Percentiles rank a stretch among this genome's conserved stretches.
Conservation (phyloP, 805 yeast species). For the Pichia cephalocereana region DNA sequence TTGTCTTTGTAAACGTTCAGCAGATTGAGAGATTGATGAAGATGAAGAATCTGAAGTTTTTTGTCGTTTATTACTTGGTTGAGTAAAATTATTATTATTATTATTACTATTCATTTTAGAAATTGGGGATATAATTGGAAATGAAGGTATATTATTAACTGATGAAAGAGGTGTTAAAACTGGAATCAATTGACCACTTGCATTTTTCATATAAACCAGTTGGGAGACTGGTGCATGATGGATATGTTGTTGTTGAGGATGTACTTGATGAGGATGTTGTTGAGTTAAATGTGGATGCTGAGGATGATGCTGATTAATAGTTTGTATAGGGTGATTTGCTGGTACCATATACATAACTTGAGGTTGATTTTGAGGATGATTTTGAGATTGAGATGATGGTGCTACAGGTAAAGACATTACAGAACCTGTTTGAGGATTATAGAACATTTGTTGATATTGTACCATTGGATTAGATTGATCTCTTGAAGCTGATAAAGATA, state of each 20-base stretch:
- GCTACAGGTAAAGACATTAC: conserved; percentile 4
- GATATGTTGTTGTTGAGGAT: neutral
- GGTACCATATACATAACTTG: neutral
- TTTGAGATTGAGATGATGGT: neutral
- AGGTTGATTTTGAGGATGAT: no score
- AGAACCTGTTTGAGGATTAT: conserved; percentile 2
- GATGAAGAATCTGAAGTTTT: neutral
- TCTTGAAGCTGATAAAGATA: neutral
- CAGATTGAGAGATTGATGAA: neutral
- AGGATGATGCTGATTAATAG: neutral
- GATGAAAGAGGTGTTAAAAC: conserved; percentile 3
- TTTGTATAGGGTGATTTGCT: neutral
- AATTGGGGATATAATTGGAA: neutral
- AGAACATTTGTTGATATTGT: conserved; percentile 2
- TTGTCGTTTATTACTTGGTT: conserved; percentile 1
- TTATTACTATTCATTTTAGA: neutral
- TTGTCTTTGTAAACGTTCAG: conserved; percentile 2
- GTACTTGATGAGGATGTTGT: neutral
- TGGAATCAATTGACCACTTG: conserved; percentile 2
- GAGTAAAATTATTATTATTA: neutral
- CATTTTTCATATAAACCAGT: neutral
- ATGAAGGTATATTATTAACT: neutral
- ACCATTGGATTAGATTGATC: neutral
- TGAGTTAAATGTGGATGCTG: neutral
- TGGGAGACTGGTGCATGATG: neutral